A percentile compares a stretch with the other conserved stretches of the same genome.
These are phyloP conservation scores for Xylariales sp. DNA, from an alignment of 2,329 filamentous ascomycete species.

Conservation along the genomic window DNA sequence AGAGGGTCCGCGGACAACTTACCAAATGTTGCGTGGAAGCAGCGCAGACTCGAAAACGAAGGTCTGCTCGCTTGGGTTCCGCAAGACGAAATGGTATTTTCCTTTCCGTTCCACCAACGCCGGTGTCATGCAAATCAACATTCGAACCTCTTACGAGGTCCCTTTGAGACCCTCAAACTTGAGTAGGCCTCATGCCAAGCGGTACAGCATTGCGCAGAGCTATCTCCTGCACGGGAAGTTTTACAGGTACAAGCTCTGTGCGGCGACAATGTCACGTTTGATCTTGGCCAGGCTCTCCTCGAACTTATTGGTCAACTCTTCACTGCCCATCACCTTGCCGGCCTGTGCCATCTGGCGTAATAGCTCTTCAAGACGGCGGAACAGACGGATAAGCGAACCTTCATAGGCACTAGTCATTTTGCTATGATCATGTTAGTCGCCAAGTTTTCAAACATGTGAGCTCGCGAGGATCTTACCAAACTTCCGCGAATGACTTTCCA, in stretches of 20 bases:
- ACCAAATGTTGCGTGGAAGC: background rate
- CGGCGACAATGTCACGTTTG: constrained; percentile 87
- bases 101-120: constrained; percentile 2
- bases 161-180: background rate
- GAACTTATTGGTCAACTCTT: constrained; percentile 89
- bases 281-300: constrained; percentile 81
- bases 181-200: background rate
- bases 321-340: constrained; percentile 95
- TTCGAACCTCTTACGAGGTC: constrained; percentile 4
- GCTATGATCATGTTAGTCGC: too few species aligned
- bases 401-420: constrained; percentile 99
- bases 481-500: constrained; percentile 83
- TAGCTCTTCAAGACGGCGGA: constrained; percentile 90
- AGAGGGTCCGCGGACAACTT: background rate
- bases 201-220: background rate
- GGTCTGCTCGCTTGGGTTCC: background rate
- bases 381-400: constrained; percentile 90
- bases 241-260: constrained; percentile 88
- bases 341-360: constrained; percentile 93
- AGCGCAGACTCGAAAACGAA: background rate
- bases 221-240: background rate
- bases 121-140: constrained; percentile 8
- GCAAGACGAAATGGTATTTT: constrained; percentile 9
- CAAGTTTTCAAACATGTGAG: too few species aligned
- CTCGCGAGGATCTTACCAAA: constrained; percentile 77